Percentiles rank a stretch among this genome's conserved stretches.
These are phyloP conservation scores for Nicotiana paniculata DNA, from an alignment of 257 asterid genomes.

Conservation along the genomic window DNA sequence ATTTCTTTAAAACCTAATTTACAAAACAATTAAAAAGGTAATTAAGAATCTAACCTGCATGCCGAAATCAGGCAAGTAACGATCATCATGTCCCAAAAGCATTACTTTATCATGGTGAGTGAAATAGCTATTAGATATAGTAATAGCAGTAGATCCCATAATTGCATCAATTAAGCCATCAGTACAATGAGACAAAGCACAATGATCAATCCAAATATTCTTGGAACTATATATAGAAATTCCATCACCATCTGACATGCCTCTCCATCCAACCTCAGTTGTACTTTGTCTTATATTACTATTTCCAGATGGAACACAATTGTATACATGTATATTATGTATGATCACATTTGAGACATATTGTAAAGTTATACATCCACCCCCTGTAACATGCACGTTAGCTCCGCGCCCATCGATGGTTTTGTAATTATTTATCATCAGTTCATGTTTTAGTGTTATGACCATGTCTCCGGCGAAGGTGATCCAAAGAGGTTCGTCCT, in stretches of 20 bases:
- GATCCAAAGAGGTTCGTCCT: constrained; percentile 24
- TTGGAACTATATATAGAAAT: constrained; percentile 15
- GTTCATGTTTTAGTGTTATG: constrained; percentile 20
- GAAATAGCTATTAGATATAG: constrained; percentile 18
- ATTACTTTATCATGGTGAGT: constrained; percentile 22
- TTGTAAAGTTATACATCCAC: constrained; percentile 20
- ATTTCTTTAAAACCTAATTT: background rate
- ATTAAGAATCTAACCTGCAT: constrained; percentile 1
- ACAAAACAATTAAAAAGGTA: background rate
- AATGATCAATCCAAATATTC: constrained; percentile 21
- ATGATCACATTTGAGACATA: constrained; percentile 19
- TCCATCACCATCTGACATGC: constrained; percentile 23
- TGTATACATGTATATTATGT: constrained; percentile 20
- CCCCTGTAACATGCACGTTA: constrained; percentile 17
- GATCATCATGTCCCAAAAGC: constrained; percentile 17
- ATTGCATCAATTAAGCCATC: constrained; percentile 23
- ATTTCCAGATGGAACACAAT: constrained; percentile 17
- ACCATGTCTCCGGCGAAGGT: constrained; percentile 16
- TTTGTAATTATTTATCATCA: constrained; percentile 10
- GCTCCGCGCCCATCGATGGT: constrained; percentile 25
- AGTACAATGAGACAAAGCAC: constrained; percentile 19
- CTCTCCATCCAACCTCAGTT: constrained; percentile 10
- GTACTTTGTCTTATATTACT: constrained; percentile 11
- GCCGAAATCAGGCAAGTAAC: background rate
- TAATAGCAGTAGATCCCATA: constrained; percentile 23